Evolutionary conservation across 768 basidiomycete species (phyloP), one percentile per base, ranked within the genome.

Genomic region (Boletellus ananas): DNA sequence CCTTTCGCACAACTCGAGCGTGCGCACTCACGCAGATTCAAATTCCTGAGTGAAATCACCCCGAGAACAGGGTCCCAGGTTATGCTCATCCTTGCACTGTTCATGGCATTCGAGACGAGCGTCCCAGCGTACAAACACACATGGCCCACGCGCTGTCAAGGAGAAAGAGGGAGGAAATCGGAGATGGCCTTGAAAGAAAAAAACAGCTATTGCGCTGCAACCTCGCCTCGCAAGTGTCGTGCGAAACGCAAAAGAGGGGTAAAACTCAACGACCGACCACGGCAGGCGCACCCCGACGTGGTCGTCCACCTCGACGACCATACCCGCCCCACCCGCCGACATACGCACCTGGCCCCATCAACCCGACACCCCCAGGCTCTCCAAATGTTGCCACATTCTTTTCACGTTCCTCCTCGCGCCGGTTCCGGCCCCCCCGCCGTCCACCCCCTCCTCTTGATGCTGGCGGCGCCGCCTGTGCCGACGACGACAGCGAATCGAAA

Each of bases 331-430:
- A 88, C 16, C 84, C 86, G 42, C 81, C 78, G n/a, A 87, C 84
- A 67, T 88, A 87, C 11, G 82, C 84, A 34, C 85, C 85, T 23
- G 87, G 87, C 0, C 87, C 87, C 74, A 89, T 77, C 44, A 88
- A 64, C 6, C 88, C 87, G 16, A 87, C 79, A 42, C 85, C 85
- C 11, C 88, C 88, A 8, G 89, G 82, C 64, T 92, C 90, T 3
- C 90, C 90, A 74, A 93, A 93, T 8, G 90, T 92, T 27, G 86
- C 85, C 9, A 92, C 81, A 59, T 92, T 92, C 67, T 79, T 81
- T 67, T 90, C 87, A 52, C 90, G 70, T 63, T 92, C 90, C 58
- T 91, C 90, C 58, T 92, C 89, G 38, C 90, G 70, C 58, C 89
- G 75, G 57, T 81, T 87, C 45, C 84, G 73, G 1, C 84, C 88